Conservation (phyloP, 345 rosid species). For the Ceriops decandra region DNA sequence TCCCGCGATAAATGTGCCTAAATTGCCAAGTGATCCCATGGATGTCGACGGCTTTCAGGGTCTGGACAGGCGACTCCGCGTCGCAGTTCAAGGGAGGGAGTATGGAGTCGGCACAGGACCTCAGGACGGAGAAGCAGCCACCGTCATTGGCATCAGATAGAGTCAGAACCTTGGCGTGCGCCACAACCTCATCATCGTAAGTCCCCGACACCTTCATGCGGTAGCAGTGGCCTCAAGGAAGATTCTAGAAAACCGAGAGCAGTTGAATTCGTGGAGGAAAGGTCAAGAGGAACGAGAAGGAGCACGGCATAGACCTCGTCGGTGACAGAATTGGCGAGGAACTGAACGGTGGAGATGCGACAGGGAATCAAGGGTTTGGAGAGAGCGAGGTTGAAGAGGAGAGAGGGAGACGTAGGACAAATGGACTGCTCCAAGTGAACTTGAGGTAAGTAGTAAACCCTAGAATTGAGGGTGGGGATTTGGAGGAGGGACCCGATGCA, state of each 20-base stretch:
- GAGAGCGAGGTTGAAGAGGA: conserved; percentile 24
- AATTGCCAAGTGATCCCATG: conserved; percentile 73
- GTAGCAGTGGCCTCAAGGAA: conserved; percentile 6
- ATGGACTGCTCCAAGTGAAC: conserved; percentile 74
- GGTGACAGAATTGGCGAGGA: conserved; percentile 64
- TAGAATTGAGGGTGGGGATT: conserved; percentile 52
- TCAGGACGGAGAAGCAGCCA: conserved; percentile 94
- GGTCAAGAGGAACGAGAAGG: conserved; percentile 30
- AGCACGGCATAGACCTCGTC: conserved; percentile 71
- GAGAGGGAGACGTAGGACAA: conserved; percentile 15
- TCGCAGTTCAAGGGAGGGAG: conserved; percentile 73
- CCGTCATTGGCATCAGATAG: conserved; percentile 95
- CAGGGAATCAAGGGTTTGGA: conserved; percentile 39
- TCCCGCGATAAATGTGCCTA: conserved; percentile 83
- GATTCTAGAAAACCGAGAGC: conserved; percentile 3
- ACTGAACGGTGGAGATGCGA: conserved; percentile 44
- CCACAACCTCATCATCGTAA: conserved; percentile 34
- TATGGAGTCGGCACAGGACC: conserved; percentile 82
- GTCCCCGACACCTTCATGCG: background rate
- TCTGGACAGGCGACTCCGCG: conserved; percentile 85
- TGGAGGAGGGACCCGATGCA: conserved; percentile 70
- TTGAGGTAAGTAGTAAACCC: conserved; percentile 86
- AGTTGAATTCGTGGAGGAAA: background rate
- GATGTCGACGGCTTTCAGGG: conserved; percentile 57
- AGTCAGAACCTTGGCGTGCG: conserved; percentile 71